Evolutionary conservation across 2,329 filamentous ascomycete genomes (phyloP), one percentile per base, ranked within the genome.

Genomic region (Fonsecaea monophora): DNA sequence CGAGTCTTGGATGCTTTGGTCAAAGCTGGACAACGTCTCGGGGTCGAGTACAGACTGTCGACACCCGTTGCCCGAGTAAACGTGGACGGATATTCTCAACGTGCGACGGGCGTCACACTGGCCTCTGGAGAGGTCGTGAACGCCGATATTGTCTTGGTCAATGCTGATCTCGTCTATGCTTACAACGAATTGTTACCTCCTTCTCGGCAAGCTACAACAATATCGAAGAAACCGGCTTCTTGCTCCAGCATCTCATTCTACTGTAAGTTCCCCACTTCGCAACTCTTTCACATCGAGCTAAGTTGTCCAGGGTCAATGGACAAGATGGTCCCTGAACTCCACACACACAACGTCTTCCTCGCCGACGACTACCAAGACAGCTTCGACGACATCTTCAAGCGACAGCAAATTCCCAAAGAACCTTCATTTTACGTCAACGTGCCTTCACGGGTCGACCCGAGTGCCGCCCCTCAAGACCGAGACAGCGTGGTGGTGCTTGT

Each of bases 401-500:
- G 86, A 35, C 87, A 92, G 67, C 78, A 83, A 2, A 86, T 92
- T 8, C 90, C 90, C 1, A 76, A 83, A 1, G 83, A 92, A 66
- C 90, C 90, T 0, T 89, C 86, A 64, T 93, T 92, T 80, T 92
- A 92, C 77, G 85, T 92, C 77, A 92, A 92, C 74, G 89, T 92
- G 0, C 90, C 90, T 0, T 89, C 85, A 55, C 84, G 90, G 12
- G 83, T 92, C 7, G 90, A 92, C 70, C 80, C 86, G 0, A 84
- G 84, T 0, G 90, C 90, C 0, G 89, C 90, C 0, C 90, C 90
- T 0, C 76, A 82, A 2, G 87, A 85, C 1, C 85, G 84, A 71
- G 90, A 93, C 73, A 82, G 85, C 1, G 77, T 92, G 55, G 87
- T 92, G 13, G 88, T 91, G 1, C 82, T 92, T 5, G 89, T 92